These are phyloP conservation scores for Xylariales sp. DNA, from an alignment of 2,329 filamentous ascomycete genomes.

Conservation along the genomic window DNA sequence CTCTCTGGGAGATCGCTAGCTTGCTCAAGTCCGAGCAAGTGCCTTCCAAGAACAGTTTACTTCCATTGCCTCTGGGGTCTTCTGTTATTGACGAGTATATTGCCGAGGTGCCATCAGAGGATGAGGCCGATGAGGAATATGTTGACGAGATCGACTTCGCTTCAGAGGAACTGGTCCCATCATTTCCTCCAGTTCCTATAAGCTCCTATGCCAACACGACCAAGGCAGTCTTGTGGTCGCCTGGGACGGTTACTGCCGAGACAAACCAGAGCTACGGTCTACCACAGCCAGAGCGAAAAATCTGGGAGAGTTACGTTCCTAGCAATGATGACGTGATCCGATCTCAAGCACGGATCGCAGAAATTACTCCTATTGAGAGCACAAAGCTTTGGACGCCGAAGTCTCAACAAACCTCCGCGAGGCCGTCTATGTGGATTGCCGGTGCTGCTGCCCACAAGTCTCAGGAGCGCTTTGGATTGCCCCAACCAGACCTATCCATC, in stretches of 20 bases:
- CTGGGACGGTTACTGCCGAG: conserved; percentile 8
- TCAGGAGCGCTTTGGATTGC: not conserved
- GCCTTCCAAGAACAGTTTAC: conserved; percentile 47
- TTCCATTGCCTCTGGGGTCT: conserved; percentile 21
- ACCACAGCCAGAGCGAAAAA: conserved; percentile 31
- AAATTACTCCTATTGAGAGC: conserved; percentile 30
- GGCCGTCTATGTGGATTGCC: conserved; percentile 2
- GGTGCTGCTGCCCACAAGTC: not conserved
- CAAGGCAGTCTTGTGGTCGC: conserved; percentile 16
- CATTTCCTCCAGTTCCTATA: conserved; percentile 26
- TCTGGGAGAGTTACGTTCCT: conserved; percentile 32
- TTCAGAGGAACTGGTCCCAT: conserved; percentile 20
- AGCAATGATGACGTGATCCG: conserved; percentile 22
- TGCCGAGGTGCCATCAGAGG: conserved; percentile 26
- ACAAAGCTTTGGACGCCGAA: conserved; percentile 28
- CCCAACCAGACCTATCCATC: conserved; percentile 8
- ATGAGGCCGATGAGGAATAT: conserved; percentile 19
- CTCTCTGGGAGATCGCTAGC: conserved; percentile 60
- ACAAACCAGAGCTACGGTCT: conserved; percentile 15
- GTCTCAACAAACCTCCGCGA: not conserved
- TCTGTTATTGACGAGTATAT: conserved; percentile 30
- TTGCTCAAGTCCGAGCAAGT: conserved; percentile 47
- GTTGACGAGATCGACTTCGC: conserved; percentile 18
- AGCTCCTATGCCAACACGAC: not conserved
- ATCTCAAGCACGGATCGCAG: conserved; percentile 22